Base-by-base conservation (phyloP, 2,329 filamentous ascomycete genomes). In the Geoglossum cookeanum region DNA sequence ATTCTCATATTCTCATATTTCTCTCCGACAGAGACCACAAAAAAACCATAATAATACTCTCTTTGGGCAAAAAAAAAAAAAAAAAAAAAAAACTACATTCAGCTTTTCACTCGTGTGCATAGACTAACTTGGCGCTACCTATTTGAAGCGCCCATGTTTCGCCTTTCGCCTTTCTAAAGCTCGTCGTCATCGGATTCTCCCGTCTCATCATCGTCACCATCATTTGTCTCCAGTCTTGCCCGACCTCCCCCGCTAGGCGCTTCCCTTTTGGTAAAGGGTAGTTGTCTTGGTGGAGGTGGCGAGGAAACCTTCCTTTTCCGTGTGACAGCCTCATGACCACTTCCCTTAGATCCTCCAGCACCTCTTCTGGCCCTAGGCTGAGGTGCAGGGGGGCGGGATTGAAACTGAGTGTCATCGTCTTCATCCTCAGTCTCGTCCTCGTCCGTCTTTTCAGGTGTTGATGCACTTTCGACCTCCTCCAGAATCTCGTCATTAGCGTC, bases 341-440 rank as follows among this genome's bases (percentile, higher is more conserved):
- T 17, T 6, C 9, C 35, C 9, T n/a, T 29, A 6, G 47, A 35
- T 33, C n/a, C 42, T 53, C 11, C 32, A 9, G 15, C 39, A 33
- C 35, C 37, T 27, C 30, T 15, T 22, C 39, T 3, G 8, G 39
- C 7, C 17, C 45, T 32, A 13, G 29, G 35, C 51, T 55, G 52
- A 17, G 53, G 30, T 35, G 7, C 29, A 15, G 15, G 22, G 32
- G 35, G 37, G 4, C n/a, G 39, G n/a, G 27, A 29, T 13, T 32
- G 13, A 11, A 17, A 3, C 4, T 58, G 17, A 15, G n/a, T 13
- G 11, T 22, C 29, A 1, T 37, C 39, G 9, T 15, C 45, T 33
- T 53, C 55, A n/a, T 58, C 55, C 30, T 58, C 58, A 17, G 55
- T 32, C 47, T 29, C 33, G 2, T 59, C 58, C 13, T 52, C 33